Conservation (phyloP, 2,329 filamentous ascomycete species). For the Proliferodiscus dingleyae region DNA sequence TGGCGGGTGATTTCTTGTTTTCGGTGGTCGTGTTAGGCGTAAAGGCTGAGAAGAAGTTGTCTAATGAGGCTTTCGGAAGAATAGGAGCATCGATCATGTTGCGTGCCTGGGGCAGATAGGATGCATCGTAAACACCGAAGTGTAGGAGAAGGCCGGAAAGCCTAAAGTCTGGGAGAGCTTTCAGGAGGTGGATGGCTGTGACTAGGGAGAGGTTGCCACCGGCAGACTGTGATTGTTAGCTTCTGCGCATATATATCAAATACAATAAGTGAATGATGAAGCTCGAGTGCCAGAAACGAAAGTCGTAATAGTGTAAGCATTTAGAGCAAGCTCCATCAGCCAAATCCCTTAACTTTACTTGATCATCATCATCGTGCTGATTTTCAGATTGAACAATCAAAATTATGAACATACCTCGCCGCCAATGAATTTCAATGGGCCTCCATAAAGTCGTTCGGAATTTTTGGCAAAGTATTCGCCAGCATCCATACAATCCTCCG, state of each 20-base stretch:
- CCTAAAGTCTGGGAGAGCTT: conserved; percentile 33
- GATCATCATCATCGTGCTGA: conserved; percentile 10
- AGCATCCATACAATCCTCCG: conserved; percentile 53
- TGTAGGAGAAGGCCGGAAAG: conserved; percentile 48
- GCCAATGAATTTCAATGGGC: conserved; percentile 39
- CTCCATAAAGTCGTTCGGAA: conserved; percentile 38
- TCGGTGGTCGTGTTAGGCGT: conserved; percentile 38
- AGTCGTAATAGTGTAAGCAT: conserved; percentile 7
- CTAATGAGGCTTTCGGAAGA: conserved; percentile 42
- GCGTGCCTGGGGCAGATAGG: conserved; percentile 36
- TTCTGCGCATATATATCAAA: not conserved
- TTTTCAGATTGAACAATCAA: not conserved
- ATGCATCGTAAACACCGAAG: conserved; percentile 48
- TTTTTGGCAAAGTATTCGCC: conserved; percentile 49
- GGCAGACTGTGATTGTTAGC: conserved; percentile 35
- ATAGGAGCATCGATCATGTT: conserved; percentile 29
- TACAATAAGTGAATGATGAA: not conserved
- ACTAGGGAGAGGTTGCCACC: conserved; percentile 46
- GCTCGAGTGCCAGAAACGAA: conserved; percentile 5
- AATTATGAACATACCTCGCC: conserved; percentile 36
- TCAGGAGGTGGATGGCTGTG: conserved; percentile 43
- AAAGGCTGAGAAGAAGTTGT: conserved; percentile 41
- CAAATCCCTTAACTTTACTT: conserved; percentile 19
- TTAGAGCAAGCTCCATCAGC: conserved; percentile 6
- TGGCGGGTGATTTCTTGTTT: conserved; percentile 39